Evolutionary conservation across 169 alveolate genomes (phyloP), one percentile per base, ranked within the genome.

Genomic region (Cryptosporidium viatorum): DNA sequence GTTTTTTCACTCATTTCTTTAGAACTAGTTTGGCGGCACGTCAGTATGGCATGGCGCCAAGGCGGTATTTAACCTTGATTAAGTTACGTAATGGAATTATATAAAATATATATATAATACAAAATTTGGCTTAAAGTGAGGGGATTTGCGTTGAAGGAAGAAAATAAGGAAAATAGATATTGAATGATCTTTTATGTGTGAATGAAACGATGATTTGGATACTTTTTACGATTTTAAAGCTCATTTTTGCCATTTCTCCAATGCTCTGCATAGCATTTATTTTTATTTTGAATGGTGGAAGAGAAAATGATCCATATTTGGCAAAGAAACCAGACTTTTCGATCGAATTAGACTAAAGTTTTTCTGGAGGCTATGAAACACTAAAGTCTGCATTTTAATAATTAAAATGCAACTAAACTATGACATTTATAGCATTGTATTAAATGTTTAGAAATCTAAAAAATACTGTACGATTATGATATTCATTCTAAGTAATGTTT

Each of bases 301-400:
- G 60, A 21, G 86, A 75, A 60, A 75, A 37, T 23, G 86, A 75
- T 55, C 65, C 86, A 35, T n/a, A 51, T 18, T 59, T 75, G 62
- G 71, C 73, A 14, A 75, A 60, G 18, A 75, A 75, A 37, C 43
- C 86, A 2, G 86, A 75, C 45, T 75, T 75, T 41, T 75, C 86
- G 6, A 75, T 75, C 14, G 86, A 75, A 59, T 41, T 75, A 5
- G 86, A 75, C 33, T 75, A 39, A 37, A 14, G 29, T 0, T 55
- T 21, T 55, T 21, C 18, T 26, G 67, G 2, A 26, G 7, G 9
- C 0, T 48, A 55, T 5, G 14, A 26, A 55, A 10, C 16, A 55
- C n/a, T 8, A 26, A n/a, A n/a, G 37, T 16, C 21, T 2, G 6
- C n/a, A 14, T 12, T 48, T 48, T 14, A 16, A 48, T 48, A 3